Conservation (phyloP, 768 basidiomycete genomes). For the Tephrocybe sp. region DNA sequence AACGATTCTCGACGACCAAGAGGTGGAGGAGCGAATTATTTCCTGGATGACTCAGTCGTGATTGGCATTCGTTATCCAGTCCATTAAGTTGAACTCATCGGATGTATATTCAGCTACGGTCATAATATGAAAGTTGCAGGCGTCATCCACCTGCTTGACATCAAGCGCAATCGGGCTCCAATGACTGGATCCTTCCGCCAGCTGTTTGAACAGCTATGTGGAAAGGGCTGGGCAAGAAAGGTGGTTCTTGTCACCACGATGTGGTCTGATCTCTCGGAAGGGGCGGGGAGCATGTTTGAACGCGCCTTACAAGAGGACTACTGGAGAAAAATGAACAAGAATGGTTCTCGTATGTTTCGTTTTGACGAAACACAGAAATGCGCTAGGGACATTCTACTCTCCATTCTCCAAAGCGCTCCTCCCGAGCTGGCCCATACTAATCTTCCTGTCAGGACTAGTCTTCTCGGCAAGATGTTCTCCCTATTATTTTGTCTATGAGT, state of each 20-base stretch:
- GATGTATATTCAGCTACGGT: conserved; percentile 1
- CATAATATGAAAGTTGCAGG: conserved; percentile 8
- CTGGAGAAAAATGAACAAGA: conserved; percentile 8
- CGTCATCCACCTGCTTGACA: conserved; percentile 13
- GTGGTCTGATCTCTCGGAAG: not conserved
- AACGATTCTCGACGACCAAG: conserved; percentile 10
- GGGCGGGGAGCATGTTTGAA: not conserved
- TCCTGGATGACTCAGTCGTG: conserved; percentile 14
- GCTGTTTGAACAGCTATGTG: conserved; percentile 13
- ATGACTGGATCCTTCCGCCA: conserved; percentile 2
- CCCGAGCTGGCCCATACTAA: not conserved
- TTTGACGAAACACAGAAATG: not conserved
- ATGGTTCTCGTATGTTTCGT: conserved; percentile 4
- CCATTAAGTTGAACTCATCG: not conserved
- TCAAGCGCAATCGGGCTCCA: conserved; percentile 2
- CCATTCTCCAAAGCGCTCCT: not conserved
- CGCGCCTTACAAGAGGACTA: not conserved
- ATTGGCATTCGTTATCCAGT: not conserved
- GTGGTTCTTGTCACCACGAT: conserved; percentile 12
- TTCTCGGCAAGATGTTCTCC: not conserved
- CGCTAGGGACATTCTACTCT: not conserved
- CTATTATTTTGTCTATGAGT: too few species aligned
- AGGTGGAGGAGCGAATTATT: conserved; percentile 13
- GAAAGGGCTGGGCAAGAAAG: not conserved
- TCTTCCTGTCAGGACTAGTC: not conserved